Evolutionary conservation across 1,284 basidiomycete genomes (phyloP), one percentile per base, ranked within the genome.

Genomic region (Takashimella koratensis): DNA sequence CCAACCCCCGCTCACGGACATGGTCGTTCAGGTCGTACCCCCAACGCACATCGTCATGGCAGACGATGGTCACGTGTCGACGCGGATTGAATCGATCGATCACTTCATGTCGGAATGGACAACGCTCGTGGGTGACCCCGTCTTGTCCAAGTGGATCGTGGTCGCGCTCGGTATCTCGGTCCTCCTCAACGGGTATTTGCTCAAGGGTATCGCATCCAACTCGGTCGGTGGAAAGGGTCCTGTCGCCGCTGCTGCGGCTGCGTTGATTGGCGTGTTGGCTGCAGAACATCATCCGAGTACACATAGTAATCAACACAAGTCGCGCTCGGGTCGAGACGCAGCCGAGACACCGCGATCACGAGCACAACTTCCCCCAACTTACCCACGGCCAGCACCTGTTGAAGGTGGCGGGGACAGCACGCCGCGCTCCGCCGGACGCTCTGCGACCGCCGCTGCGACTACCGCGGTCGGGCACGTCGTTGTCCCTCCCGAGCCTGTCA

Each of bases 111-210:
- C 84, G 40, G 83, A 84, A n/a, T 98, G 94, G 95, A 91, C 90
- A 6, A 79, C 81, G n/a, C 84, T 98, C 59, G 92, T 97, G 50
- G 92, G 92, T 26, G 95, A 98, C 70, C 95, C 95, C 0, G 84
- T 98, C 51, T 79, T 98, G 63, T 87, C 85, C 68, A 98, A 98
- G 79, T 96, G 91, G 90, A 95, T 98, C 66, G 88, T 97, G 51
- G 80, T 93, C 50, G 81, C 88, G 16, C 84, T 99, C 27, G 87
- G 85, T 3, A 83, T 95, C 62, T 91, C 87, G 59, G 86, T 98
- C 59, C 84, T 87, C 58, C 80, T 99, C 59, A 99, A 99, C 66
- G 93, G 92, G 1, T 97, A 93, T 72, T 80, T 98, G 27, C 82
- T 98, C 58, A 95, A 93, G 75, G 82, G 82, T 16, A 82, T 83